phyloP scores from a whole-genome alignment of 2,329 filamentous ascomycete genomes.

The Fusarium keratoplasticum region DNA sequence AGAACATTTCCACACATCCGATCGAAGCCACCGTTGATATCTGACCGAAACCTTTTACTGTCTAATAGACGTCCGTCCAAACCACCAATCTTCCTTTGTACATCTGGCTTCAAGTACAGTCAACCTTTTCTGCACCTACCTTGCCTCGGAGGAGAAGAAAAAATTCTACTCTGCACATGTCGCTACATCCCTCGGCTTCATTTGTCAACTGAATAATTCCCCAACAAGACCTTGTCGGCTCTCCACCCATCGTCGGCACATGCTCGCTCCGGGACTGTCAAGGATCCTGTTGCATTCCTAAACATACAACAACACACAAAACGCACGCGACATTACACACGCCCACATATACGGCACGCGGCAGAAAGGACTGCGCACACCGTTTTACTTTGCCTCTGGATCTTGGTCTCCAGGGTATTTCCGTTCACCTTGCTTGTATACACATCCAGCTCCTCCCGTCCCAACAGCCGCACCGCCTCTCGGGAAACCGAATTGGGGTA shows the following conservation, averaged over 20 bases:
- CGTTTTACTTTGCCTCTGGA: background rate
- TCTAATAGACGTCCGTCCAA: background rate
- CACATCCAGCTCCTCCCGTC: background rate
- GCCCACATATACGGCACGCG: constrained; percentile 1
- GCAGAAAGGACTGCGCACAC: constrained; percentile 3
- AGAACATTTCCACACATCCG: background rate
- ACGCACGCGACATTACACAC: constrained; percentile 24
- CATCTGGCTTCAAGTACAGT: constrained; percentile 12
- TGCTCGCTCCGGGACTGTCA: constrained; percentile 28
- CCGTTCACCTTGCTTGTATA: background rate
- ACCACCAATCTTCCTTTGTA: constrained; percentile 5
- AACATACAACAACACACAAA: constrained; percentile 40
- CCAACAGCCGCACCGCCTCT: background rate
- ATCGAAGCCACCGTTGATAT: background rate
- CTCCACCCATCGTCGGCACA: constrained; percentile 23
- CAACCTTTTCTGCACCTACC: constrained; percentile 18
- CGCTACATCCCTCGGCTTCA: constrained; percentile 23
- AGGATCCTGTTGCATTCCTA: constrained; percentile 43
- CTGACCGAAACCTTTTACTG: constrained; percentile 2
- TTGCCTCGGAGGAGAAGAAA: background rate
- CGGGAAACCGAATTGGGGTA: background rate
- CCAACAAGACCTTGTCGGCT: constrained; percentile 33
- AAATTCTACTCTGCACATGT: constrained; percentile 22
- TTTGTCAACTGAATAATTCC: constrained; percentile 17
- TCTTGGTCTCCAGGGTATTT: background rate